Conservation (phyloP, 208 protist species). For the Blastocrithidia nonstop region DNA sequence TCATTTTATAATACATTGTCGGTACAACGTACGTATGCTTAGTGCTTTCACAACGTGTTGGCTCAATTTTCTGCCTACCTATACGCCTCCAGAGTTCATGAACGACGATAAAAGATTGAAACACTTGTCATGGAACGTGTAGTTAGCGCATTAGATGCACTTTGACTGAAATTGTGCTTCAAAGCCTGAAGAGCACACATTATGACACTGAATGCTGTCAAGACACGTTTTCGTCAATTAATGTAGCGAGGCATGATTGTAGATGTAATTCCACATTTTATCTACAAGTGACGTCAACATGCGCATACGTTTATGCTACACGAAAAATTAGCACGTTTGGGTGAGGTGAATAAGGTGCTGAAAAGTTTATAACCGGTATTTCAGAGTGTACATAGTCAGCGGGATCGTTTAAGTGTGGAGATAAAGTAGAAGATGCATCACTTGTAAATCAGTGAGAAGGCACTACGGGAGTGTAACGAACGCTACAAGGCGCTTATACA, state of each 20-base stretch:
- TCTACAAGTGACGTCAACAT: conserved; percentile 56
- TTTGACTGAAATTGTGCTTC: conserved; percentile 81
- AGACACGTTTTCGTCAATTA: conserved; percentile 37
- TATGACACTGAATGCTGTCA: conserved; percentile 25
- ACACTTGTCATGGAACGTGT: conserved; percentile 54
- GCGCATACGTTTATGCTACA: conserved; percentile 50
- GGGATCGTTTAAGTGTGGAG: conserved; percentile 50
- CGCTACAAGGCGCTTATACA: conserved; percentile 25
- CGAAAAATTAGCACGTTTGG: conserved; percentile 34
- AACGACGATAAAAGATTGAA: conserved; percentile 24
- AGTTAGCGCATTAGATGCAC: conserved; percentile 35
- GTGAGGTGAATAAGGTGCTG: conserved; percentile 33
- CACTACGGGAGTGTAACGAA: conserved; percentile 20
- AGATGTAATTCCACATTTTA: conserved; percentile 23
- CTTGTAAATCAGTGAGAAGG: conserved; percentile 19
- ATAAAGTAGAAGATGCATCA: conserved; percentile 53
- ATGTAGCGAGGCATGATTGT: conserved; percentile 21
- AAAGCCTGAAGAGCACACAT: conserved; percentile 58
- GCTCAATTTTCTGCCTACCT: conserved; percentile 28
- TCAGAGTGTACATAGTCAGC: conserved; percentile 35
- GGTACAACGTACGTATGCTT: conserved; percentile 28
- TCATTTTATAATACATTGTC: no score
- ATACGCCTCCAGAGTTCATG: conserved; percentile 12
- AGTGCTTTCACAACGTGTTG: conserved; percentile 51
- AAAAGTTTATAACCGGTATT: conserved; percentile 46